These are phyloP conservation scores for Wallacemonas collosoma DNA, from an alignment of 208 protist species.

Conservation along the genomic window DNA sequence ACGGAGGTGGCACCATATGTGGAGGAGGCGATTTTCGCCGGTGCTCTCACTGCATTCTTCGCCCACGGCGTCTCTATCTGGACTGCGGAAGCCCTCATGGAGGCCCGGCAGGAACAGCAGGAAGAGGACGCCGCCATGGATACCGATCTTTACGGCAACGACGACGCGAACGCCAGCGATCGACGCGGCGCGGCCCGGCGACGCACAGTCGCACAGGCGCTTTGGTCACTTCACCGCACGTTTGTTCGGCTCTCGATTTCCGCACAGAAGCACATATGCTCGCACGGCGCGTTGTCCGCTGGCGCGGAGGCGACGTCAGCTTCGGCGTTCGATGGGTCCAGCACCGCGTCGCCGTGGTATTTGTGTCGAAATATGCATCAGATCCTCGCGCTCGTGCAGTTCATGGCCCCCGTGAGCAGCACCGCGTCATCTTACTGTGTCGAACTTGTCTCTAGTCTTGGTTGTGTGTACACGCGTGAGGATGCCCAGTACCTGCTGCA, in stretches of 20 bases:
- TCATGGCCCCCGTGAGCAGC: neutral
- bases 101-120: slow-evolving; percentile 21
- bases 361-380: neutral
- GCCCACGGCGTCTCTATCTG: slow-evolving; percentile 33
- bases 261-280: neutral
- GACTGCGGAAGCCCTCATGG: slow-evolving; percentile 7
- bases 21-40: slow-evolving; percentile 32
- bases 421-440: neutral
- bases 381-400: neutral
- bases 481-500: slow-evolving; percentile 15
- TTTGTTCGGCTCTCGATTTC: neutral
- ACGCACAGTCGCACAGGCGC: neutral
- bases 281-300: neutral
- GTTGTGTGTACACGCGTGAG: slow-evolving; percentile 5
- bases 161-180: neutral
- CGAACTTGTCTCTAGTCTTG: neutral
- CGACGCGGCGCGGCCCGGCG: neutral
- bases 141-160: slow-evolving; percentile 13
- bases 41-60: slow-evolving; percentile 32
- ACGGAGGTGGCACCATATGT: slow-evolving; percentile 17
- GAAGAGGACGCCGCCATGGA: slow-evolving; percentile 25
- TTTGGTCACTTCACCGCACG: slow-evolving; percentile 4
- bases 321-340: neutral
- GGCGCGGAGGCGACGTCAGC: neutral
- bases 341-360: neutral